Percentiles rank a stretch among this genome's conserved stretches.
phyloP scores from a whole-genome alignment of 2,329 filamentous ascomycete genomes.

The Colletotrichum theobromicola region DNA sequence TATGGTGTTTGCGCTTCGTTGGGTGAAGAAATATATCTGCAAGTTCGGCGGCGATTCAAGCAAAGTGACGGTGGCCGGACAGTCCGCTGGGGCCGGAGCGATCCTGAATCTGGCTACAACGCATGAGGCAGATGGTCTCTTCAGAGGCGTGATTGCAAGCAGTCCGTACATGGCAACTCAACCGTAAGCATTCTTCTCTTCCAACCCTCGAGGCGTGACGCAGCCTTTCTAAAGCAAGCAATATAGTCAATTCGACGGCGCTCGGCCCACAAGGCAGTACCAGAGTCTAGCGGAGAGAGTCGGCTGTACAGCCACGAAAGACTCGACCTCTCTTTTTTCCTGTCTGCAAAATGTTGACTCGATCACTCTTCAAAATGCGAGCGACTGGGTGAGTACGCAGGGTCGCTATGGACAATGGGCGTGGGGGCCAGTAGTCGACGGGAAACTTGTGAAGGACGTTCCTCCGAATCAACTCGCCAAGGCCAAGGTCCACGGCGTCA shows the following conservation, averaged over 20 bases:
- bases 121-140: neutral
- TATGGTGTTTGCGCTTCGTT: slow-evolving; percentile 11
- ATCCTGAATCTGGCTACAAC: neutral
- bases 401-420: slow-evolving; percentile 3
- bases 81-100: slow-evolving; percentile 2
- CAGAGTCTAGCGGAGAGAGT: neutral
- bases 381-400: slow-evolving; percentile 12
- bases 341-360: slow-evolving; percentile 9
- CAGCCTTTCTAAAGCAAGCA: neutral
- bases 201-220: neutral
- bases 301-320: neutral
- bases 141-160: neutral
- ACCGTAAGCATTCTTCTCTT: neutral
- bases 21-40: slow-evolving; percentile 22
- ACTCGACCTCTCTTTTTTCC: neutral
- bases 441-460: neutral
- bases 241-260: neutral
- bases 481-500: neutral
- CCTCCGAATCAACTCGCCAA: neutral
- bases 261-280: neutral
- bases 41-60: slow-evolving; percentile 22
- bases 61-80: neutral
- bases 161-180: slow-evolving; percentile 6
- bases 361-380: neutral
- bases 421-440: neutral